Base-by-base conservation (phyloP, 768 basidiomycete genomes). In the Boletus reticuloceps region DNA sequence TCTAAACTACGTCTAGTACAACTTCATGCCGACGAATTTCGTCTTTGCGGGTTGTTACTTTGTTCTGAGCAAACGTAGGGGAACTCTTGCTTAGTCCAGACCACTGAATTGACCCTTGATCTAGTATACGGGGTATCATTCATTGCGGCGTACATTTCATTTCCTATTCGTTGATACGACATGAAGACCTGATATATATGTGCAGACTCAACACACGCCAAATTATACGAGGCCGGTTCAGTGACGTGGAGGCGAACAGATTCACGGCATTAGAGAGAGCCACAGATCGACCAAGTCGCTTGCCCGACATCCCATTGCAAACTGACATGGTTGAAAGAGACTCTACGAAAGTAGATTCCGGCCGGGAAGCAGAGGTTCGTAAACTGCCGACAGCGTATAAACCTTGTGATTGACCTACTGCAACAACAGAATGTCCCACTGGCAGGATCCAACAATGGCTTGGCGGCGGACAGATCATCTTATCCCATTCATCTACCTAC, bases 21-120 rank as follows among this genome's bases (percentile, higher is more conserved):
- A 86, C 60, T 58, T 76, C 31, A 74, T 80, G 68, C 75, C 81
- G 0, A 56, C 52, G 14, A 86, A 84, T 59, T 74, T 89, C 47
- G 78, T 84, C 50, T 89, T 84, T 63, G 74, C 81, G 38, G 77
- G 78, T 10, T 76, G 77, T 46, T 88, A 86, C 65, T 86, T 89
- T 56, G 75, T 83, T 47, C 67, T 88, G 36, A 83, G 81, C 67
- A 89, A 88, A 73, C 60, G 86, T 86, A 64, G 59, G 27, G 27
- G 83, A 67, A 27, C 3, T 27, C 7, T 43, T 38, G 19, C 41
- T n/a, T 16, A 19, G 40, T n/a, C 43, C 19, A 8, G 25, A 25
- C 17, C 56, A 16, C 27, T 40, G 38, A 45, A 50, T 43, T 55
- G 45, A 43, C 47, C 29, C 46, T 27, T 54, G 12, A 29, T 46